Percentiles rank a stretch among this genome's conserved stretches.
These are phyloP conservation scores for Ceratobasidium sp. DNA, from an alignment of 1,284 basidiomycete genomes.

Conservation along the genomic window DNA sequence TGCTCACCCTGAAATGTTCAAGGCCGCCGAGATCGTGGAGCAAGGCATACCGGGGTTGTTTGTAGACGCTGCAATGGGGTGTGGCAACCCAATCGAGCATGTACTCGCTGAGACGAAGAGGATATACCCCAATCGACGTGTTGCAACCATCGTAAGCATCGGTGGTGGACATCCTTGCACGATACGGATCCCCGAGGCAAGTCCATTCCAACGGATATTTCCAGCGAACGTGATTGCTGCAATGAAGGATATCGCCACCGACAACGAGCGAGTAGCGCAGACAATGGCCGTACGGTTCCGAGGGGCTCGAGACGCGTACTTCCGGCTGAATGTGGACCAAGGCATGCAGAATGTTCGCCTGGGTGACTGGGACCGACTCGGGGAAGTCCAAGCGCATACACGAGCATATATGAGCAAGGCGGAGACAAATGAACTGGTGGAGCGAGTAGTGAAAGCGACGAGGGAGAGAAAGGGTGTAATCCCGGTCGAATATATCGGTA, in stretches of 20 bases:
- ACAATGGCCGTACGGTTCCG: slow-evolving; percentile 1
- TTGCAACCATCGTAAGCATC: slow-evolving; percentile 30
- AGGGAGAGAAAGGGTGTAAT: background rate
- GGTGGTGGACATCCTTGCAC: slow-evolving; percentile 14
- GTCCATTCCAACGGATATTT: background rate
- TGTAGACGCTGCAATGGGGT: slow-evolving; percentile 33
- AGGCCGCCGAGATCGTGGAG: slow-evolving; percentile 4
- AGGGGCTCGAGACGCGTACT: slow-evolving; percentile 11
- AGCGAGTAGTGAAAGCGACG: background rate
- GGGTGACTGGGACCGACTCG: background rate
- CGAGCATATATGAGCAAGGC: background rate
- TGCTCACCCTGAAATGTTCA: slow-evolving; percentile 30
- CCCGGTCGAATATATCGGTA: slow-evolving; percentile 24
- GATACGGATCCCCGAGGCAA: background rate
- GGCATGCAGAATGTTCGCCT: background rate
- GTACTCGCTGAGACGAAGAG: slow-evolving; percentile 19
- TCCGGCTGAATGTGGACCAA: slow-evolving; percentile 23
- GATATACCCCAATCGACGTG: background rate
- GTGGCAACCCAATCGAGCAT: slow-evolving; percentile 24
- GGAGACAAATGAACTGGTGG: background rate
- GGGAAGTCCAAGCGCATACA: slow-evolving; percentile 26
- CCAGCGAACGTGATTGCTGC: background rate
- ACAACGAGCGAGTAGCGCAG: slow-evolving; percentile 29
- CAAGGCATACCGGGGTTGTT: background rate
- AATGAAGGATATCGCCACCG: slow-evolving; percentile 19